Conservation (phyloP, 345 rosid species). For the Euphorbia peplus region DNA sequence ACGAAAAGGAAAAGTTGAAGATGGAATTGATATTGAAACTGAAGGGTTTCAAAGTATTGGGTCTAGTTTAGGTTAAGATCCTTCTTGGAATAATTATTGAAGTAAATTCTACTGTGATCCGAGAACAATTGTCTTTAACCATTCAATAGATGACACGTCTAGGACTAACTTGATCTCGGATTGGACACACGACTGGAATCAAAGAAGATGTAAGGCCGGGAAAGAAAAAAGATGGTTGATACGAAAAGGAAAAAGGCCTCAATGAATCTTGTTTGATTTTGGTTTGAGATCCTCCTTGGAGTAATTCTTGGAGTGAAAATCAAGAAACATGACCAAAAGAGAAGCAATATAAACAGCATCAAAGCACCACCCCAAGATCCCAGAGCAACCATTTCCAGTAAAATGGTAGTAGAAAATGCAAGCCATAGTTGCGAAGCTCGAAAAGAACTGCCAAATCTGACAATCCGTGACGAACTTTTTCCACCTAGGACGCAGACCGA, state of each 20-base stretch:
- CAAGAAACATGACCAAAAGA: conserved; percentile 48
- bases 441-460: conserved; percentile 58
- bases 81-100: no score
- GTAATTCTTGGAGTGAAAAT: conserved; percentile 52
- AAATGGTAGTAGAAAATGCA: conserved; percentile 45
- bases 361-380: conserved; percentile 55
- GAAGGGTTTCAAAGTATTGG: no score
- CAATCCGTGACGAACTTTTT: conserved; percentile 55
- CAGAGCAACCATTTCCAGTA: conserved; percentile 52
- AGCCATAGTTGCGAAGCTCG: conserved; percentile 38
- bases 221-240: neutral
- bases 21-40: no score
- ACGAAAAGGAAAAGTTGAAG: no score
- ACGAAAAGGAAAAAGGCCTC: no score
- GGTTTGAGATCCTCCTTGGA: conserved; percentile 6
- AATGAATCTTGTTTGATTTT: neutral
- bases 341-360: conserved; percentile 45
- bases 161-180: no score
- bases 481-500: conserved; percentile 61
- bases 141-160: no score
- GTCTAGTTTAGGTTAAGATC: no score
- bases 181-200: no score
- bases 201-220: neutral
- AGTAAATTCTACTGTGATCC: no score
- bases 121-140: no score